These are phyloP conservation scores for Eragrostis nindensis DNA, from an alignment of 176 grass and related monocot species.

Conservation along the genomic window DNA sequence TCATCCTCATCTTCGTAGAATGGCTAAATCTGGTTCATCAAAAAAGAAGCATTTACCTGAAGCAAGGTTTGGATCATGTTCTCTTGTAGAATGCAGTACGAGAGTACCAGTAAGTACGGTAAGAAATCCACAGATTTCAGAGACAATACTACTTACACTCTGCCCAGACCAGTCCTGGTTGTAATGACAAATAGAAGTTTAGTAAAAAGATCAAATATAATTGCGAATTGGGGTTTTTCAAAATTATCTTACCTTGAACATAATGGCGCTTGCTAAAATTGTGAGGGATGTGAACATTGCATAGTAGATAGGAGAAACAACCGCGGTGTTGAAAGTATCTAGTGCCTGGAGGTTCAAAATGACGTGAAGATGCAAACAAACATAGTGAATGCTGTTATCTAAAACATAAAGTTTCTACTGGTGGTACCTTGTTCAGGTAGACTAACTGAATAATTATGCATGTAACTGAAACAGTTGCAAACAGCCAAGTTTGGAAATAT, in stretches of 20 bases:
- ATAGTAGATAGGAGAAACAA: conserved; percentile 96
- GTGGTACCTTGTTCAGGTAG: conserved; percentile 94
- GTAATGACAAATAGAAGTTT: conserved; percentile 13
- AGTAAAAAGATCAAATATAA: not conserved
- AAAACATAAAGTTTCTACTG: not conserved
- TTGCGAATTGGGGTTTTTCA: not conserved
- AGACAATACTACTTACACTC: conserved; percentile 79
- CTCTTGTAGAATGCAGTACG: conserved; percentile 91
- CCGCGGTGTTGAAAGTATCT: conserved; percentile 95
- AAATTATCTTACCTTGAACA: conserved; percentile 76
- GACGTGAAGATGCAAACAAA: not conserved
- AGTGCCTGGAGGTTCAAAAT: conserved; percentile 64
- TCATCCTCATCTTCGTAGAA: not conserved
- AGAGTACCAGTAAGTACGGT: conserved; percentile 86
- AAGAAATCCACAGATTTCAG: conserved; percentile 88
- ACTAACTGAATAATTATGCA: conserved; percentile 86
- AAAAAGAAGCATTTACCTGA: conserved; percentile 60
- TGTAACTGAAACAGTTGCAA: conserved; percentile 72
- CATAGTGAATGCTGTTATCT: not conserved
- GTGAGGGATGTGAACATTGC: conserved; percentile 98
- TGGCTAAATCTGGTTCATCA: not conserved
- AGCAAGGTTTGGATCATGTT: conserved; percentile 65
- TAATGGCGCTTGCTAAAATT: conserved; percentile 96
- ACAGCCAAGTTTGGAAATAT: conserved; percentile 94
- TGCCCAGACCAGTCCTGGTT: conserved; percentile 97